These are phyloP conservation scores for Cercospora sp. DNA, from an alignment of 2,329 filamentous ascomycete species.

Conservation along the genomic window DNA sequence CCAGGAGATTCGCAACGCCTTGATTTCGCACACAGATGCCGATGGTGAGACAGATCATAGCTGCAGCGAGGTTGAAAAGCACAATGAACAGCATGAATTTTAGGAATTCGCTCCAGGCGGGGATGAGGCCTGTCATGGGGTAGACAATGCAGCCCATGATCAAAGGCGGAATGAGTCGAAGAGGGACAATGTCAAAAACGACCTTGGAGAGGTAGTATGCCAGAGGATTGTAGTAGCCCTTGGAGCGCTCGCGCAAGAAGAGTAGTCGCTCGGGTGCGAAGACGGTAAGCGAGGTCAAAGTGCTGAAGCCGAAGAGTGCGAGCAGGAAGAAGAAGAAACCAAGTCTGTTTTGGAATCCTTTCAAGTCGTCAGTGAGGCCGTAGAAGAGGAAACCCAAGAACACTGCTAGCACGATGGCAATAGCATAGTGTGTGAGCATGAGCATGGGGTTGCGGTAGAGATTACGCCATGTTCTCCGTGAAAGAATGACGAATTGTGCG, in stretches of 20 bases:
- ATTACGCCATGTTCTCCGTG: slow-evolving; percentile 91
- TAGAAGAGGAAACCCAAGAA: slow-evolving; percentile 96
- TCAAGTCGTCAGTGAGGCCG: slow-evolving; percentile 90
- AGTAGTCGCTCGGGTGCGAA: slow-evolving; percentile 88
- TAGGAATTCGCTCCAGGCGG: slow-evolving; percentile 79
- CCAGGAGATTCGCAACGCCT: slow-evolving; percentile 88
- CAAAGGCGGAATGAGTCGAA: slow-evolving; percentile 91
- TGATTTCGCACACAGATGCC: slow-evolving; percentile 91
- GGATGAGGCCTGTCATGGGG: slow-evolving; percentile 91
- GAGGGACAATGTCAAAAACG: slow-evolving; percentile 94
- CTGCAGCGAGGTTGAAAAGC: slow-evolving; percentile 92
- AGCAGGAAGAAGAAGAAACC: slow-evolving; percentile 97
- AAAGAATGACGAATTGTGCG: slow-evolving; percentile 85
- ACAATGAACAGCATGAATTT: slow-evolving; percentile 90
- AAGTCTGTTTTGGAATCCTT: slow-evolving; percentile 95
- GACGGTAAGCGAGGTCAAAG: slow-evolving; percentile 86
- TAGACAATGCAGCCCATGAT: slow-evolving; percentile 96
- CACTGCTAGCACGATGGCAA: slow-evolving; percentile 89
- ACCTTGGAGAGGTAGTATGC: slow-evolving; percentile 96
- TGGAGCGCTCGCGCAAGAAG: slow-evolving; percentile 90
- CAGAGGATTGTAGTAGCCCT: slow-evolving; percentile 91
- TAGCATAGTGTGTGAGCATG: slow-evolving; percentile 98
- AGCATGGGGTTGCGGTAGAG: slow-evolving; percentile 96
- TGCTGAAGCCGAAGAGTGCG: slow-evolving; percentile 94
- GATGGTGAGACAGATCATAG: slow-evolving; percentile 91